Percentiles rank a stretch among this genome's conserved stretches.
These are phyloP conservation scores for Aspergillus neotritici DNA, from an alignment of 2,329 filamentous ascomycete species.

Conservation along the genomic window DNA sequence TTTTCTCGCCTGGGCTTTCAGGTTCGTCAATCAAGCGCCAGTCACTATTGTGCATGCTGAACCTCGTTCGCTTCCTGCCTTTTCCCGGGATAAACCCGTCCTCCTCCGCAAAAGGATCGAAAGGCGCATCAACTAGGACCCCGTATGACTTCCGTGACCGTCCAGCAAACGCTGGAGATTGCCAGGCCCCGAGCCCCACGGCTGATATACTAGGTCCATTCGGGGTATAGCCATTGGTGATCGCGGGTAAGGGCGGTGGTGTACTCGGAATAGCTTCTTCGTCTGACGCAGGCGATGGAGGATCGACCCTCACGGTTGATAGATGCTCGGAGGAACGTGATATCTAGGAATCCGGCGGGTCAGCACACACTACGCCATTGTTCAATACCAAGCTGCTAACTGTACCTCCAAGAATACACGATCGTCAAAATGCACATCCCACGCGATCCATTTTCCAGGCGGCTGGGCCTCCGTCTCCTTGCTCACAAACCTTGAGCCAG, in stretches of 20 bases:
- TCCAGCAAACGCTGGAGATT: constrained; percentile 76
- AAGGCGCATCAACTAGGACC: constrained; percentile 57
- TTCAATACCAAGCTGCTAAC: neutral
- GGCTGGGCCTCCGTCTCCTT: constrained; percentile 49
- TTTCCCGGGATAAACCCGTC: constrained; percentile 56
- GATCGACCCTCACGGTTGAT: constrained; percentile 49
- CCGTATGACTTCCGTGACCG: constrained; percentile 64
- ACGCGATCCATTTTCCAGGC: constrained; percentile 53
- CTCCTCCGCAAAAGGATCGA: constrained; percentile 64
- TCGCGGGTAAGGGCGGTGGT: constrained; percentile 21
- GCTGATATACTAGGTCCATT: constrained; percentile 1
- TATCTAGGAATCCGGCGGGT: constrained; percentile 17
- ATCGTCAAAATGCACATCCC: constrained; percentile 49
- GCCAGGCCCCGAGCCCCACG: constrained; percentile 52
- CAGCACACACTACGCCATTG: neutral
- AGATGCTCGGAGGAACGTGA: constrained; percentile 19
- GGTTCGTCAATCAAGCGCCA: constrained; percentile 73
- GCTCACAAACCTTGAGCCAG: constrained; percentile 60
- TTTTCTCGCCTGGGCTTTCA: constrained; percentile 59
- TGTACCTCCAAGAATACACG: constrained; percentile 34
- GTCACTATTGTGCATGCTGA: constrained; percentile 58
- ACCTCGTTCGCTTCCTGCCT: constrained; percentile 65
- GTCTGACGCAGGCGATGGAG: constrained; percentile 28
- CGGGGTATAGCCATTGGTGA: constrained; percentile 15
- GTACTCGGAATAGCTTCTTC: constrained; percentile 14